Evolutionary conservation across 78 protist species (phyloP).

Genomic region (Pelomyxa schiedti): DNA sequence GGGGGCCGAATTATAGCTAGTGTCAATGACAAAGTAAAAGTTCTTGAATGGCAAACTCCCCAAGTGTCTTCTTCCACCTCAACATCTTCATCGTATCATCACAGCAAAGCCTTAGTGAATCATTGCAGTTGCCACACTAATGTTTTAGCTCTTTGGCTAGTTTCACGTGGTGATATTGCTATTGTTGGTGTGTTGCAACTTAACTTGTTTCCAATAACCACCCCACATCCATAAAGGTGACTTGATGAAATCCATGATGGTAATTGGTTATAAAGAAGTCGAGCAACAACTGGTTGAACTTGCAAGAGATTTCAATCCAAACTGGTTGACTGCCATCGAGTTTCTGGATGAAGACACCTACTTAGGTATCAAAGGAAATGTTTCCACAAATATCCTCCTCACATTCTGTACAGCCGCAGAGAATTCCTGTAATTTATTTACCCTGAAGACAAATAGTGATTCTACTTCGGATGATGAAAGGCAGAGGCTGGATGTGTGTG

Average conservation of each 20-base stretch:
- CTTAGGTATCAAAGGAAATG: too few relatives aligned
- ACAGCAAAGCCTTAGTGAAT: neutral
- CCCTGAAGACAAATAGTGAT: slow-evolving; percentile 24
- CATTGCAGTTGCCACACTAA: slow-evolving; percentile 56
- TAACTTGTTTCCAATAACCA: too few relatives aligned
- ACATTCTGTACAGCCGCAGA: too few relatives aligned
- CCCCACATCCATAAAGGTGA: too few relatives aligned
- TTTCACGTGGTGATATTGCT: slow-evolving; percentile 66
- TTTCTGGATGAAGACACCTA: slow-evolving; percentile 64
- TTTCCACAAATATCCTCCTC: too few relatives aligned
- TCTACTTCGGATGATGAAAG: slow-evolving; percentile 70
- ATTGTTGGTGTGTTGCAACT: too few relatives aligned
- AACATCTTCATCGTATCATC: neutral
- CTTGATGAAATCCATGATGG: slow-evolving; percentile 60
- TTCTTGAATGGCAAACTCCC: slow-evolving; percentile 11
- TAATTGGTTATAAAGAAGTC: slow-evolving; percentile 25
- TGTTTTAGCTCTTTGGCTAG: slow-evolving; percentile 34
- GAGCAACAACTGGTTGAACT: slow-evolving; percentile 15
- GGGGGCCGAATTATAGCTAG: slow-evolving; percentile 61
- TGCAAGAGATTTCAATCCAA: slow-evolving; percentile 36
- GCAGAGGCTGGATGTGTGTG: slow-evolving; percentile 38
- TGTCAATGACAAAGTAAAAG: slow-evolving; percentile 41
- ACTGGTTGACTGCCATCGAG: slow-evolving; percentile 56
- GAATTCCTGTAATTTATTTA: slow-evolving; percentile 32
- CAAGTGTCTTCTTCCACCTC: neutral